Base-by-base conservation (phyloP, 495 filamentous ascomycete species). In the Daldinia grandis region DNA sequence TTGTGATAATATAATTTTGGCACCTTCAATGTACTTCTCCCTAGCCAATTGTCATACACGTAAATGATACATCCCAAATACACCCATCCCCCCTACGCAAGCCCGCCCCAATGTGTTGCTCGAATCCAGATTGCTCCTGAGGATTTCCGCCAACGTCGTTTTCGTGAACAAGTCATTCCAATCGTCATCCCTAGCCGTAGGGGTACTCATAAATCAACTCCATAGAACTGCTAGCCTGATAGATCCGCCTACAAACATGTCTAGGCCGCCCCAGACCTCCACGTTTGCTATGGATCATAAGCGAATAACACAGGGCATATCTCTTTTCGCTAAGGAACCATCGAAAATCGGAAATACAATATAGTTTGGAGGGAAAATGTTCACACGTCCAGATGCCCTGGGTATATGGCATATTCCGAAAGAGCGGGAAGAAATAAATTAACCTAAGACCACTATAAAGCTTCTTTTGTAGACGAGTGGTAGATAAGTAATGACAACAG, bases 361-460 rank as follows among this genome's bases (percentile, higher is more conserved):
- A 42, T 47, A 62, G 64, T 58, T 28, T 17, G 56, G 33, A 58
- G 47, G 56, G 40, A 42, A 72, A 72, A 58, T 68, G 57, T 51
- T 35, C 37, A 69, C 58, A 53, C 21, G 50, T 62, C 62, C 58
- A 37, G 62, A 33, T 59, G 44, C 40, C 66, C 59, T 55, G 72
- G 72, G 72, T 75, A 75, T 72, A 75, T 72, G 64, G 59, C 62
- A 69, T 55, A 17, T 64, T 68, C 62, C 54, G 54, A 68, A 69
- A 68, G 59, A 72, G 44, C 60, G 69, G 51, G 66, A 58, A 69
- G 37, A 69, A 62, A 60, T 15, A 65, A 62, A 67, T 9, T 6
- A 5, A 66, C 30, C 9, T 14, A 38, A 62, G 27, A 59, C 19
- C 17, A 47, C 42, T 47, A 47, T 24, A 24, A 19, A 0, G 4